Evolutionary conservation across 1,139 yeast species (phyloP), one percentile per base, ranked within the genome.

Genomic region (Kurtzmaniella quercitrusa): DNA sequence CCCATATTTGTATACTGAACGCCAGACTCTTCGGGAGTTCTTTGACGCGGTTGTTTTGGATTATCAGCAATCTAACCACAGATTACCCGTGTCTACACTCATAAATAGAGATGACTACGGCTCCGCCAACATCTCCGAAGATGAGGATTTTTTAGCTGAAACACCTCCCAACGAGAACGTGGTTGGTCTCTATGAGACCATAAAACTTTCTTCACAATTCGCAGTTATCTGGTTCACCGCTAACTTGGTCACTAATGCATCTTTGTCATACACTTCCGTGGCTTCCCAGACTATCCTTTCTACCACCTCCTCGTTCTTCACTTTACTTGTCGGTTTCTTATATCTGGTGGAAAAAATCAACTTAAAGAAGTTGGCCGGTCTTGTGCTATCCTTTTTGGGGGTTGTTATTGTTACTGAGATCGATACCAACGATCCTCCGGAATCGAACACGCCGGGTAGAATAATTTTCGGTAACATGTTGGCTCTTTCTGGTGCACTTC

Each of bases 241-340:
- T 3, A 93, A 93, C 60, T 72, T 91, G 49, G 84, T 87, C 43
- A 89, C 94, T 30, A 93, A 93, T 61, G 88, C 96, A 1, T 83
- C 95, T 15, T 72, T 91, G 42, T 76, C 87, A 26, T 91, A 84
- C 62, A 93, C 98, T 0, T 83, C 93, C 11, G 98, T 91, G 23
- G 95, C 95, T 8, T 84, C 93, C 16, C 97, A 94, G 55, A 93
- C 98, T 3, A 91, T 93, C 32, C 65, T 93, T 37, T 84, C 96
- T 7, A 85, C 96, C 35, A 89, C 98, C 0, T 85, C 95, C 6
- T 86, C 96, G 12, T 89, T 93, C 59, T 93, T 93, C 75, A 93
- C 98, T 0, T 72, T 93, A 37, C 54, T 89, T 3, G 73, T 91
- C n/a, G 98, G 98, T 0, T 80, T 82, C 44, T 48, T 85, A 18